Base-by-base conservation (phyloP, 139 green algal species). In the Coccomyxa sp. region DNA sequence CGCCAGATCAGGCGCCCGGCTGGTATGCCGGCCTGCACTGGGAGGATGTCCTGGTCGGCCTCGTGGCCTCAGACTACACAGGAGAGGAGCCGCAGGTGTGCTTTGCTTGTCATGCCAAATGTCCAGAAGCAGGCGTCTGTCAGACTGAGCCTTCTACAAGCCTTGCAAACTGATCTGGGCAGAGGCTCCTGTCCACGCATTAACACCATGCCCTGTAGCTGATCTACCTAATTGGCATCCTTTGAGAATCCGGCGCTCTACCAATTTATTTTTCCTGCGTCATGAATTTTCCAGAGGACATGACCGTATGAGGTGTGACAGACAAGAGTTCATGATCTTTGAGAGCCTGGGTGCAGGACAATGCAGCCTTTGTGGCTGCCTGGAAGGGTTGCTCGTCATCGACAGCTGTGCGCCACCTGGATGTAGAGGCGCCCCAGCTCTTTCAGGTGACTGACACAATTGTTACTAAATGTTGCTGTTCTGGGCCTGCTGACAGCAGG, bases 31-130 rank as follows among this genome's bases (percentile, higher is more conserved):
- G 50, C 22, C 72, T 93, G 69, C 87, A 87, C 29, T 93, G 89
- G 89, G 89, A 93, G 80, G 89, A 93, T 68, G 89, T 93, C 12
- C 69, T 89, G 35, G 50, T 93, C 34, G 86, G 84, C 36, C 55
- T 89, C 69, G 71, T 93, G 78, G 76, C 89, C 58, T 34, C 39
- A 70, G 78, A 87, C 8, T 73, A 36, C 7, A 34, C 35, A 10
- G 64, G 64, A 34, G 64, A 71, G n/a, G 29, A 71, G n/a, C 64
- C 64, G 1, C 27, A 34, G 64, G 64, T 71, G 69, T 6, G 69
- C 33, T 31, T 12, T 27, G 24, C 33, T 34, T 74, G 14, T 27
- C 14, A 39, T 41, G 14, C 14, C 14, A 50, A 24, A 18, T 31
- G 27, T 71, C 8, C 31, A 12, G 58, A 22, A 12, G 8, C 24